Percentiles rank a stretch among this genome's conserved stretches.
phyloP scores from a whole-genome alignment of 768 basidiomycete species.

The Boletellus ananas region DNA sequence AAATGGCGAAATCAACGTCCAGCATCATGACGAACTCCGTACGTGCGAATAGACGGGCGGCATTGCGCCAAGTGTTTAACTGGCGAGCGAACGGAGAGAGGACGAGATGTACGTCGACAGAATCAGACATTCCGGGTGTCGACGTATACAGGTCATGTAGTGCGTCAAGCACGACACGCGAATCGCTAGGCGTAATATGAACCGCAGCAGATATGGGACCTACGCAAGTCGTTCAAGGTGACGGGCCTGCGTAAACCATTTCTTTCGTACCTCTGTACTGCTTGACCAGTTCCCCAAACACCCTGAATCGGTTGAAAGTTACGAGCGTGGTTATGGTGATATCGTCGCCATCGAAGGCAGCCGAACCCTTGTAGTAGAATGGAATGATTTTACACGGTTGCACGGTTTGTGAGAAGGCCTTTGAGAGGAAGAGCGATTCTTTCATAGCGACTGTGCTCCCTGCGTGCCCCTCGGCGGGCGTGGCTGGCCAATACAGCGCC shows the following conservation, averaged over 20 bases:
- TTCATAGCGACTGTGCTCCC: conserved; percentile 30
- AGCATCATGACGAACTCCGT: conserved; percentile 88
- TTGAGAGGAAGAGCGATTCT: conserved; percentile 58
- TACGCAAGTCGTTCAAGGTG: conserved; percentile 22
- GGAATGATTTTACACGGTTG: conserved; percentile 74
- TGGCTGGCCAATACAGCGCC: conserved; percentile 20
- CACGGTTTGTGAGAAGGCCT: conserved; percentile 66
- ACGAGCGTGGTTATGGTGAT: conserved; percentile 85
- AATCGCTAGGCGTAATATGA: conserved; percentile 50
- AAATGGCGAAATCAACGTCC: conserved; percentile 83
- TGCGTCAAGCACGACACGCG: conserved; percentile 52
- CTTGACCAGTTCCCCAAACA: conserved; percentile 66
- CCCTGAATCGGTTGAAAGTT: conserved; percentile 73
- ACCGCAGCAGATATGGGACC: conserved; percentile 85
- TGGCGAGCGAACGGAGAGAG: conserved; percentile 78
- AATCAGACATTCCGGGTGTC: conserved; percentile 58
- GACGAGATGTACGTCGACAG: conserved; percentile 84
- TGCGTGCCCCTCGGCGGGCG: not conserved
- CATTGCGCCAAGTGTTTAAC: conserved; percentile 89
- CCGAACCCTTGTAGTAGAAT: conserved; percentile 72
- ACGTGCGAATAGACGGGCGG: conserved; percentile 77
- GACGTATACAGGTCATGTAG: conserved; percentile 66
- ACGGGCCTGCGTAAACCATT: not conserved
- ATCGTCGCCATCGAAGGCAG: conserved; percentile 54
- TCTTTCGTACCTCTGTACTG: conserved; percentile 63